Evolutionary conservation across 2,329 filamentous ascomycete species (phyloP).

Genomic region (Colletotrichum paranaense): DNA sequence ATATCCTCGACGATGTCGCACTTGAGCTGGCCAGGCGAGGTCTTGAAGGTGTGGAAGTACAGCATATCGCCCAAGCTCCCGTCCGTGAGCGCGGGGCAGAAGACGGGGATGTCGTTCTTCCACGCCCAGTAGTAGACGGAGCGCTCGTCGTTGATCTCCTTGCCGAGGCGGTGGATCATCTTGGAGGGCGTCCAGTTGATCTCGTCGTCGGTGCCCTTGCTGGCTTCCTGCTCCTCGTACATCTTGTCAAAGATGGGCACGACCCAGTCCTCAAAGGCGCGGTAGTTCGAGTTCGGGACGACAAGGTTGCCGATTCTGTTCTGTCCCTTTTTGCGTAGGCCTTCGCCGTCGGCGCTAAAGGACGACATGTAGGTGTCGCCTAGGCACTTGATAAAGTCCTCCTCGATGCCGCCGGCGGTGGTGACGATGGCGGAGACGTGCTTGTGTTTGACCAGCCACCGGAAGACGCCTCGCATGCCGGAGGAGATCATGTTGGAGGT

Average conservation of each 20-base stretch:
- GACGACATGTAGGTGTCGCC: slow-evolving; percentile 92
- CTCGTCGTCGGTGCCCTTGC: slow-evolving; percentile 71
- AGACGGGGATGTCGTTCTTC: slow-evolving; percentile 96
- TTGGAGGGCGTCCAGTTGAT: slow-evolving; percentile 95
- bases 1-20: slow-evolving; percentile 97
- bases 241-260: slow-evolving; percentile 94
- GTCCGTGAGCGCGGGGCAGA: slow-evolving; percentile 95
- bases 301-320: slow-evolving; percentile 97
- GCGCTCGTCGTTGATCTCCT: slow-evolving; percentile 91
- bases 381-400: slow-evolving; percentile 98
- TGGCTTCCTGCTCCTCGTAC: slow-evolving; percentile 91
- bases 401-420: slow-evolving; percentile 94
- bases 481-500: slow-evolving; percentile 98
- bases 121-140: slow-evolving; percentile 98
- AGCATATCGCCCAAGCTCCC: slow-evolving; percentile 97
- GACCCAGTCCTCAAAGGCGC: slow-evolving; percentile 97
- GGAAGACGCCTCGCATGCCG: slow-evolving; percentile 88
- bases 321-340: slow-evolving; percentile 84
- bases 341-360: slow-evolving; percentile 81
- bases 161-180: slow-evolving; percentile 88
- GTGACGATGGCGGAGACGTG: slow-evolving; percentile 95
- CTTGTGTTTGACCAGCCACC: slow-evolving; percentile 91
- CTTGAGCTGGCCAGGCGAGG: slow-evolving; percentile 82
- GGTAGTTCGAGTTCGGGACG: slow-evolving; percentile 97
- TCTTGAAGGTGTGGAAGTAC: slow-evolving; percentile 97